Conservation (phyloP, 2,329 filamentous ascomycete genomes). For the Magnaporthales sp. region DNA sequence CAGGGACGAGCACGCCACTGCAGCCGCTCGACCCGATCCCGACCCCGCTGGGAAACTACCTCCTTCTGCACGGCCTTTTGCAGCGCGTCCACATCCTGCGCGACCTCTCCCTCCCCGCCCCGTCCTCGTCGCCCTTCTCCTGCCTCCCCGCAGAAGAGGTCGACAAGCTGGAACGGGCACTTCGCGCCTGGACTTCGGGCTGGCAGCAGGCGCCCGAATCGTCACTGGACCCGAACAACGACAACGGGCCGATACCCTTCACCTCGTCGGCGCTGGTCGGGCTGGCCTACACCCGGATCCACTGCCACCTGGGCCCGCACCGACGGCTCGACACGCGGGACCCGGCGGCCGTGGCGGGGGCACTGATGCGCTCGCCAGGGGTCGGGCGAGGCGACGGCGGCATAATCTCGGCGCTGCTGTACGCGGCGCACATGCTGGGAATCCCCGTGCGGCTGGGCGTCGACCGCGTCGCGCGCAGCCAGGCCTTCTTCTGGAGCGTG, state of each 20-base stretch:
- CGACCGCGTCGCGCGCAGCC: constrained; percentile 40
- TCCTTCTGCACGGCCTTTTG: constrained; percentile 44
- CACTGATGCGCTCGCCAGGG: constrained; percentile 30
- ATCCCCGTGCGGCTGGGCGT: constrained; percentile 44
- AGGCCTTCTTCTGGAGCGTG: constrained; percentile 46
- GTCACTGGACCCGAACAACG: constrained; percentile 42
- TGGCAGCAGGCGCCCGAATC: constrained; percentile 45
- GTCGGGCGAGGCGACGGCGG: constrained; percentile 23
- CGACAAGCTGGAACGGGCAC: constrained; percentile 31
- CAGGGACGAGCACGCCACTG: constrained; percentile 15
- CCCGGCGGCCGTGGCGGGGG: constrained; percentile 32
- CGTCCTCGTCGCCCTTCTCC: constrained; percentile 6
- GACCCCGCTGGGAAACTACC: constrained; percentile 38
- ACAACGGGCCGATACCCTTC: constrained; percentile 43
- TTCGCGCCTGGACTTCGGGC: constrained; percentile 39
- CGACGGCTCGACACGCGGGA: constrained; percentile 37
- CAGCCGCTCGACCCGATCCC: background rate
- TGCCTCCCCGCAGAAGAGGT: constrained; percentile 26
- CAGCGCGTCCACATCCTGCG: constrained; percentile 44
- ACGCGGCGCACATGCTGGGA: constrained; percentile 44
- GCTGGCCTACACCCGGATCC: constrained; percentile 19
- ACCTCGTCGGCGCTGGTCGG: constrained; percentile 27
- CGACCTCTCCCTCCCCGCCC: constrained; percentile 16
- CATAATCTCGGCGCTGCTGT: constrained; percentile 38
- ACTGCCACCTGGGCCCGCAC: constrained; percentile 33